Evolutionary conservation across 257 asterid species (phyloP), one percentile per base, ranked within the genome.

Genomic region (Galeopsis tetrahit): DNA sequence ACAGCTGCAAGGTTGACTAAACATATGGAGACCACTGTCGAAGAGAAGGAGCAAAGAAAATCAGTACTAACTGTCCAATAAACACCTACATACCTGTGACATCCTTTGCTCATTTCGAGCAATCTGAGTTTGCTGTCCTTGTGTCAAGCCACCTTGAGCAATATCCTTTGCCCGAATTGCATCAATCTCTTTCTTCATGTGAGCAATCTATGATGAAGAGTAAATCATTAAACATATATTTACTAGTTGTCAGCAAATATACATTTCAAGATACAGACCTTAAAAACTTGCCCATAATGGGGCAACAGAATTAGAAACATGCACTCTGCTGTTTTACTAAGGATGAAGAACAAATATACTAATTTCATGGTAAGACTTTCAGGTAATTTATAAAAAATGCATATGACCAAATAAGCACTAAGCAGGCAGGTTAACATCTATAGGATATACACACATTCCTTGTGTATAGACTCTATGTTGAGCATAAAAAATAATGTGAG

Each of bases 131-230:
- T 95, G 99, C 13, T 95, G 98, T 46, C 99, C 98, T 78, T 95
- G 99, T 10, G 98, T 91, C 82, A 95, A 78, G 65, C 99, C 99
- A 87, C 99, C 99, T 87, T 95, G 99, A 82, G 98, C 72, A 83
- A 95, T 95, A 80, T 92, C 99, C 91, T 95, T 95, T 3, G 93
- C 98, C 67, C 99, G 93, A 70, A 95, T 95, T 66, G 99, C 97
- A 82, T 95, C 97, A 70, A 95, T 95, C 88, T 95, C 99, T 87
- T 95, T 95, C 84, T 92, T 95, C 99, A 95, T 95, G 84, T 95
- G 98, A 80, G 92, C 90, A 84, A 95, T 90, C 99, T 92, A 79
- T 62, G 42, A 58, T 73, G 70, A 69, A 65, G 10, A 14, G 5
- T 59, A 39, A 59, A 51, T 42, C 68, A 69, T 58, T 75, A 10